These are phyloP conservation scores for Penicillium sp. DNA, from an alignment of 2,329 filamentous ascomycete species.

Conservation along the genomic window DNA sequence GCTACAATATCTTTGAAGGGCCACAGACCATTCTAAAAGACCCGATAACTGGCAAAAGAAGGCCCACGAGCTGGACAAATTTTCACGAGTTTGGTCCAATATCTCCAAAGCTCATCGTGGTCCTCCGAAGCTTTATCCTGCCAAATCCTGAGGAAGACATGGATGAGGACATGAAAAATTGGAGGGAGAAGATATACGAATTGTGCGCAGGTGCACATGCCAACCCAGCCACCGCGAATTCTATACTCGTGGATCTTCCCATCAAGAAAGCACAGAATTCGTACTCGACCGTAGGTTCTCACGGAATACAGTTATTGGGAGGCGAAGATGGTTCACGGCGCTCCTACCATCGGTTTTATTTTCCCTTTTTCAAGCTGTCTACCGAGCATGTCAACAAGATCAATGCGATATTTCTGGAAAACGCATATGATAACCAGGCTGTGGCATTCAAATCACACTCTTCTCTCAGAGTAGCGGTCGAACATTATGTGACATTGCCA, in stretches of 20 bases:
- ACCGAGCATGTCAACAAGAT: constrained; percentile 1
- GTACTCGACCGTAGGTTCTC: not conserved
- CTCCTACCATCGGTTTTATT: not conserved
- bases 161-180: not conserved
- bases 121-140: constrained; percentile 5
- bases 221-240: not conserved
- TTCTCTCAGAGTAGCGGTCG: not conserved
- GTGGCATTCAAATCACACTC: constrained; percentile 1
- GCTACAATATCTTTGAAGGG: constrained; percentile 30
- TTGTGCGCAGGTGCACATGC: not conserved
- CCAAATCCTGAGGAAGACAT: constrained; percentile 4
- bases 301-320: not conserved
- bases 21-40: constrained; percentile 7
- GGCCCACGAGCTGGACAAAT: constrained; percentile 1
- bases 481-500: not conserved
- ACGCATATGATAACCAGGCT: not conserved
- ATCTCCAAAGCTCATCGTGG: constrained; percentile 3
- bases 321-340: constrained; percentile 1
- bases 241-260: not conserved
- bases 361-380: not conserved
- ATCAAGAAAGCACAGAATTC: constrained; percentile 1
- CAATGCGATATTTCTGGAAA: constrained; percentile 3
- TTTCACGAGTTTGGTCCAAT: constrained; percentile 8
- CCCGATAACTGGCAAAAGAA: not conserved
- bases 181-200: not conserved